phyloP scores from a whole-genome alignment of 805 yeast species.

The Naumovozyma baii region DNA sequence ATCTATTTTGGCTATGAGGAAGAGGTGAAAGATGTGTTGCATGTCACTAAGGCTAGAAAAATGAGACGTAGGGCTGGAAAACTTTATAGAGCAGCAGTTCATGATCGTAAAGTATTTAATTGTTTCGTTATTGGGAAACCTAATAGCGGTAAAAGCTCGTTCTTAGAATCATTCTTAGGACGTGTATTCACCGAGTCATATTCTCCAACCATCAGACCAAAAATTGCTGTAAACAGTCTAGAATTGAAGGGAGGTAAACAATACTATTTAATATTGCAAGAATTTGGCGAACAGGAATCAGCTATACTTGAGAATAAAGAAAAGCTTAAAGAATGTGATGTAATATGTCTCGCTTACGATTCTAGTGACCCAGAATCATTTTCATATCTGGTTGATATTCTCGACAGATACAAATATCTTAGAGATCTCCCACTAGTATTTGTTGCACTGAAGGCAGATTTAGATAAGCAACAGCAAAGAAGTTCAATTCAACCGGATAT shows the following conservation, averaged over 20 bases:
- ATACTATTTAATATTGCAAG: slow-evolving; percentile 84
- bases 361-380: slow-evolving; percentile 95
- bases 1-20: slow-evolving; percentile 84
- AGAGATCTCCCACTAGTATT: slow-evolving; percentile 71
- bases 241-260: slow-evolving; percentile 94
- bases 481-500: slow-evolving; percentile 80
- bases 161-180: slow-evolving; percentile 72
- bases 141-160: slow-evolving; percentile 77
- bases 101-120: slow-evolving; percentile 84
- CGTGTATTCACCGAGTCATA: slow-evolving; percentile 61
- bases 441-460: slow-evolving; percentile 90
- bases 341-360: slow-evolving; percentile 80
- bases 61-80: slow-evolving; percentile 57
- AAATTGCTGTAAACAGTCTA: slow-evolving; percentile 81
- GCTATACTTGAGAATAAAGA: slow-evolving; percentile 65
- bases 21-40: slow-evolving; percentile 43
- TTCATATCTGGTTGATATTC: slow-evolving; percentile 65
- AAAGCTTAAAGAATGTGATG: slow-evolving; percentile 79
- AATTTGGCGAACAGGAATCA: slow-evolving; percentile 69
- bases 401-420: slow-evolving; percentile 46
- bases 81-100: slow-evolving; percentile 54
- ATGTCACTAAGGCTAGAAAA: slow-evolving; percentile 74
- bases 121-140: slow-evolving; percentile 82
- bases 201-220: slow-evolving; percentile 73
- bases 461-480: slow-evolving; percentile 91